These are phyloP conservation scores for Pelargonium myrrhifolium DNA, from an alignment of 441 rosid genomes.

Conservation along the genomic window DNA sequence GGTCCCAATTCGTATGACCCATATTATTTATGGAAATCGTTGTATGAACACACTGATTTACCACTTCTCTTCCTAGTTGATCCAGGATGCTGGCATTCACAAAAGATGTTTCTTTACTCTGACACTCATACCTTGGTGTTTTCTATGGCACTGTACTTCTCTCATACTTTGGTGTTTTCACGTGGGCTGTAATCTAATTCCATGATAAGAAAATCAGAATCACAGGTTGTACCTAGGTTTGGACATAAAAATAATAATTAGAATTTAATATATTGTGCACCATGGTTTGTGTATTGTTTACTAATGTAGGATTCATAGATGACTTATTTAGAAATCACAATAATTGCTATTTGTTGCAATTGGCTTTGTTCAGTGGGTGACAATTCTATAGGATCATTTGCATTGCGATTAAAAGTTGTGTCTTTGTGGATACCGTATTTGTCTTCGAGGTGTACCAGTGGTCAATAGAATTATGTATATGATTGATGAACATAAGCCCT, in stretches of 20 bases:
- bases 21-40: neutral
- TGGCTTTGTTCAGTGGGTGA: neutral
- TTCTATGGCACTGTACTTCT: neutral
- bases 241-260: neutral
- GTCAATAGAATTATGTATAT: neutral
- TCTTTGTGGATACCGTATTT: neutral
- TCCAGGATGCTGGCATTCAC: neutral
- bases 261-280: neutral
- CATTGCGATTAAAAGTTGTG: neutral
- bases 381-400: neutral
- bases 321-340: neutral
- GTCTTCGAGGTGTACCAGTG: neutral
- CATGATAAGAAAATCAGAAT: neutral
- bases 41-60: neutral
- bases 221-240: neutral
- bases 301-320: neutral
- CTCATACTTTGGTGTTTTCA: neutral
- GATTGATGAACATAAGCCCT: neutral
- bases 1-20: neutral
- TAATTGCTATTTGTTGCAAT: neutral
- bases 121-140: neutral
- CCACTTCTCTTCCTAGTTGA: neutral
- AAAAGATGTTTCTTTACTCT: neutral
- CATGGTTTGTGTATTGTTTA: too few relatives aligned
- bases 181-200: neutral